Conservation (phyloP, 192 early-diverging fungal genomes). For the Entrophospora sp. region DNA sequence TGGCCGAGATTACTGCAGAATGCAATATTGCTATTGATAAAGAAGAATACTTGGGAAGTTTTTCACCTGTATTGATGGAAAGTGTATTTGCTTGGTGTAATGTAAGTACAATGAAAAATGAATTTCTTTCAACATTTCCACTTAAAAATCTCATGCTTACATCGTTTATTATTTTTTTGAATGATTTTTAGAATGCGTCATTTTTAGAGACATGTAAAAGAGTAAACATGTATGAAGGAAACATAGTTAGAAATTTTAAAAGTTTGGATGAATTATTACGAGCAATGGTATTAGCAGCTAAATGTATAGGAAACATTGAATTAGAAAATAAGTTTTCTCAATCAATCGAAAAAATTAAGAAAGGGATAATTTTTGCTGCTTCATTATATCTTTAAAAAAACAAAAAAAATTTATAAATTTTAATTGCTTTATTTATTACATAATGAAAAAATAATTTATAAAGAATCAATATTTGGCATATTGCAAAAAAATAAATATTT, state of each 20-base stretch:
- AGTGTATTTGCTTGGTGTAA: slow-evolving; percentile 85
- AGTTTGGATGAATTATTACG: slow-evolving; percentile 84
- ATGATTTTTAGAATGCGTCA: slow-evolving; percentile 62
- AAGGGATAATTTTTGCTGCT: slow-evolving; percentile 95
- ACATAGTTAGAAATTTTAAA: slow-evolving; percentile 80
- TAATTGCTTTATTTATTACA: too few species aligned
- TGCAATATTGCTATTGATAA: slow-evolving; percentile 82
- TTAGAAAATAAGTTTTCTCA: slow-evolving; percentile 92
- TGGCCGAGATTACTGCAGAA: slow-evolving; percentile 80
- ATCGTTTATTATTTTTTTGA: neutral
- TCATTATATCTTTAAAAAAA: slow-evolving; percentile 75
- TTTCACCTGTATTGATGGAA: slow-evolving; percentile 87
- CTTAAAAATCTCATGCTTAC: neutral
- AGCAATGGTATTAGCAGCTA: slow-evolving; percentile 85
- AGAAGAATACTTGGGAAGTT: slow-evolving; percentile 79
- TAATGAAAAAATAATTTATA: too few species aligned
- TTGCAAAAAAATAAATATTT: too few species aligned
- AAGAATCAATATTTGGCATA: too few species aligned
- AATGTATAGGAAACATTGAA: slow-evolving; percentile 89
- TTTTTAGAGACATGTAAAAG: slow-evolving; percentile 92
- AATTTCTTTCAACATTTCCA: neutral
- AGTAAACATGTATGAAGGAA: slow-evolving; percentile 93
- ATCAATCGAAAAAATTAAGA: slow-evolving; percentile 81
- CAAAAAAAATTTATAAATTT: too few species aligned
- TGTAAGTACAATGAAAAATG: too few species aligned